Base-by-base conservation (phyloP, 129 eudicot genomes). In the Flaveria linearis region DNA sequence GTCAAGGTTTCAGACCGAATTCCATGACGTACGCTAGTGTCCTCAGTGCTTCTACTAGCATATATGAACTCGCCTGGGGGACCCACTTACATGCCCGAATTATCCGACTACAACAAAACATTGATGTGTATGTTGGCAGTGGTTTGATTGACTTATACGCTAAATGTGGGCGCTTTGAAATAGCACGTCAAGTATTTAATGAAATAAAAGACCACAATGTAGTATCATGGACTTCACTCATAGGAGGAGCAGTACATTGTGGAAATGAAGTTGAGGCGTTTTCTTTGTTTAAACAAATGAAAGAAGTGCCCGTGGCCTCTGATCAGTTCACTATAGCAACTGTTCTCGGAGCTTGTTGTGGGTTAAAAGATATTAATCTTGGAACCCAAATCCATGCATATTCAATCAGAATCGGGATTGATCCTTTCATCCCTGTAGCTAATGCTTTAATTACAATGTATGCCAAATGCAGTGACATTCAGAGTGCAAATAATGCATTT, bases 401-500 rank as follows among this genome's bases (percentile, higher is more conserved):
- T 26, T 72, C 86, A 39, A 23, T 80, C 36, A 72, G 60, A 74
- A 74, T 72, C 6, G 91, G 91, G 50, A 47, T 68, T 9, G 83
- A 87, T 26, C 20, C 71, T 30, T 79, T 74, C 52, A 80, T 71
- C 23, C 78, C 88, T 0, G 88, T 84, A 74, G 88, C 81, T 18
- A 87, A 87, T 73, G 84, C 88, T 25, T 80, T 87, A 12, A 68
- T 87, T 76, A 84, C 86, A 42, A 84, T 87, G 91, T 87, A 87
- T 60, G 84, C 91, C 2, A 81, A 79, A 58, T 81, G 88, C 73
- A 77, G 88, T 28, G 80, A 84, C 33, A 71, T 84, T 62, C 53
- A 73, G 58, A 72, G 61, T 67, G 88, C 88, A 52, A 82, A 75
- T 14, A 49, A 53, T 60, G 80, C 52, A 58, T 87, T 87, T 79